Base-by-base conservation (phyloP, 768 basidiomycete genomes). In the Leucocoprinus birnbaumii region DNA sequence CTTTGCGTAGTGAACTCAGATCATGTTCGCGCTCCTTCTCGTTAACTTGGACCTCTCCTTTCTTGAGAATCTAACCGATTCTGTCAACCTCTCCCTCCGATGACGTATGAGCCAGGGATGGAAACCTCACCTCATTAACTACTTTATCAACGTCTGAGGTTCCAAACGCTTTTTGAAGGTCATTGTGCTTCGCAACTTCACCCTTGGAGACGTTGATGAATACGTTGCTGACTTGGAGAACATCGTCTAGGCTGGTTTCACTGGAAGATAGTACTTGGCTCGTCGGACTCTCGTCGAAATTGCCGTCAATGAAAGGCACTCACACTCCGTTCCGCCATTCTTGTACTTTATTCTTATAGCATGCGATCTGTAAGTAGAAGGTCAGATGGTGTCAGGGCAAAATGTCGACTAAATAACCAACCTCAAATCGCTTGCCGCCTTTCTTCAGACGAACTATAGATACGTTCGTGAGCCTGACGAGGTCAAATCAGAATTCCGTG, bases 331-430 rank as follows among this genome's bases (percentile, higher is more conserved):
- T 92, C 56, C 97, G 77, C 84, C 87, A 99, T 68, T 97, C 95
- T 62, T 95, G 92, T 24, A 99, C 97, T 72, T 98, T 98, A 73
- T 99, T 99, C 78, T 98, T 96, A 77, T 98, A 99, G 71, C 94
- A 97, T 35, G 97, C 96, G 63, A 99, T 90, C 96, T 80, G 51
- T 31, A 27, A 34, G 8, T 16, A 6, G 18, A 16, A 16, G 26
- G 21, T 31, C 9, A 37, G 37, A 18, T 40, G 16, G 21, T 3
- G 18, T 16, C 16, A 14, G 44, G 10, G 26, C 18, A 13, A 37
- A 0, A 51, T 19, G 31, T 68, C 9, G 61, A 48, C 18, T n/a
- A 19, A 34, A 3, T 48, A 3, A 22, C 53, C 3, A 62, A 93
- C 95, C 80, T 99, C 97, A 68, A 97, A 98, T 47, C 97, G 86